A percentile compares a stretch with the other conserved stretches of the same genome.
Evolutionary conservation across 75 land plant genomes (phyloP).

Genomic region (Pinus albicaulis): DNA sequence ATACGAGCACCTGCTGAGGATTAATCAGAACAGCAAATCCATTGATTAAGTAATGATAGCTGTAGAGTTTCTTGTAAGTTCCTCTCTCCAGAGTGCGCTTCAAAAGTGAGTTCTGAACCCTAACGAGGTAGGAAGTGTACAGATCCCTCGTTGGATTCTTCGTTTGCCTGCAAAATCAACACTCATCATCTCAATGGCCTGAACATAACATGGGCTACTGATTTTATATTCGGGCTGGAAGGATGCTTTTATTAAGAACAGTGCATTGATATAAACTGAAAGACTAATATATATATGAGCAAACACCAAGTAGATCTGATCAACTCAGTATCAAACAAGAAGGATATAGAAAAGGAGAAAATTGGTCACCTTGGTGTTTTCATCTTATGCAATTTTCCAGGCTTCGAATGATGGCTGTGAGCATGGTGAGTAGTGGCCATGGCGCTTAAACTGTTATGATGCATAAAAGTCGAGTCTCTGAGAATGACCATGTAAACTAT

Average conservation of each 20-base stretch:
- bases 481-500: slow-evolving; percentile 7
- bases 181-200: background rate
- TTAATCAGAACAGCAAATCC: slow-evolving; percentile 76
- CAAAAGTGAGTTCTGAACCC: too few species aligned
- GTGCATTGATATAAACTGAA: background rate
- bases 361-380: slow-evolving; percentile 5
- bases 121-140: too few species aligned
- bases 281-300: background rate
- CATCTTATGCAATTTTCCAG: background rate
- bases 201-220: background rate
- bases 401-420: too few species aligned
- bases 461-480: slow-evolving; percentile 1
- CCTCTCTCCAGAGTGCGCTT: too few species aligned
- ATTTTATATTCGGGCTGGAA: background rate
- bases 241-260: background rate
- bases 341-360: too few species aligned
- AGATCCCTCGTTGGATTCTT: too few species aligned
- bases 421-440: too few species aligned
- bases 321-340: too few species aligned
- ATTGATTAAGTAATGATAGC: slow-evolving; percentile 42
- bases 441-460: background rate
- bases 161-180: background rate
- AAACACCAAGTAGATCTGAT: background rate
- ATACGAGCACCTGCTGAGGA: slow-evolving; percentile 53
- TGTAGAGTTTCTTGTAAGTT: too few species aligned